These are phyloP conservation scores for Penicillium dipodomyicola DNA, from an alignment of 495 filamentous ascomycete genomes.

Conservation along the genomic window DNA sequence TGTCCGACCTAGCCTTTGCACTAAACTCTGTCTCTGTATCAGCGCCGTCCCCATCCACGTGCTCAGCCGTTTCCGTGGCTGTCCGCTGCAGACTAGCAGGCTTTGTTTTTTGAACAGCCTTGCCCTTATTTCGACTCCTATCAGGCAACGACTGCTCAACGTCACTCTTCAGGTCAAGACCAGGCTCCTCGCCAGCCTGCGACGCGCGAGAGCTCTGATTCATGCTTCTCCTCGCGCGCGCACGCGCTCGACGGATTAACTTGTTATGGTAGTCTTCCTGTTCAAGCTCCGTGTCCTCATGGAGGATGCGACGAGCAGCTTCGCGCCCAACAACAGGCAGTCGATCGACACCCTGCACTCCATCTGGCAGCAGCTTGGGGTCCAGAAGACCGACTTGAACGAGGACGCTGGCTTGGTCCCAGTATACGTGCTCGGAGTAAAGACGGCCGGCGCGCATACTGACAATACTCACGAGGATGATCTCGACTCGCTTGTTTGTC, in stretches of 20 bases:
- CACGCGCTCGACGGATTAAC: conserved; percentile 35
- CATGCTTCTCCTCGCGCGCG: conserved; percentile 17
- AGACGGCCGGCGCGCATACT: conserved; percentile 70
- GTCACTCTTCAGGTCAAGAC: conserved; percentile 28
- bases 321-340: conserved; percentile 71
- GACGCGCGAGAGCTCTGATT: conserved; percentile 15
- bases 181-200: conserved; percentile 26
- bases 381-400: conserved; percentile 74
- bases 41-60: conserved; percentile 20
- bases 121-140: conserved; percentile 23
- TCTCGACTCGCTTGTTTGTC: conserved; percentile 63
- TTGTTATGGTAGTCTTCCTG: conserved; percentile 43
- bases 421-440: conserved; percentile 81
- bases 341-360: conserved; percentile 51
- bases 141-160: conserved; percentile 16
- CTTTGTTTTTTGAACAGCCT: conserved; percentile 20
- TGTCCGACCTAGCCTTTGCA: conserved; percentile 10
- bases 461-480: conserved; percentile 74
- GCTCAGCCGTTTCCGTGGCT: conserved; percentile 9
- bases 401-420: conserved; percentile 82
- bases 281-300: conserved; percentile 52
- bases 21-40: conserved; percentile 23
- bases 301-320: conserved; percentile 62
- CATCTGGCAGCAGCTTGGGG: conserved; percentile 52
- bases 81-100: conserved; percentile 6